A percentile compares a stretch with the other conserved stretches of the same genome.
These are phyloP conservation scores for Scytalidium sp. DNA, from an alignment of 2,329 filamentous ascomycete genomes.

Conservation along the genomic window DNA sequence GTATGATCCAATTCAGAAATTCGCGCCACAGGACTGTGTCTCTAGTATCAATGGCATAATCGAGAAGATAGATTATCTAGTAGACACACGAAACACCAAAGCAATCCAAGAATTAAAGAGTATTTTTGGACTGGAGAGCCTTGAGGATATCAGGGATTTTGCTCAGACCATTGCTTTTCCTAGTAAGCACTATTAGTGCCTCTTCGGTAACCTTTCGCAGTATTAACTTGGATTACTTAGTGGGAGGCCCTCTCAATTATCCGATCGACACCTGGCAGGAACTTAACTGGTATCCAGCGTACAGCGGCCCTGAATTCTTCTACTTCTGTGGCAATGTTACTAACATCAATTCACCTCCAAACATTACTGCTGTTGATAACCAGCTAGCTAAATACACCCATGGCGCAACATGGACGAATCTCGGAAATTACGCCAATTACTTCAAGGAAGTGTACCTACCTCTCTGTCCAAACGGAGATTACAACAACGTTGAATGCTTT, in stretches of 20 bases:
- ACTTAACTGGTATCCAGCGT: conserved; percentile 42
- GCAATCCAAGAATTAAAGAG: conserved; percentile 43
- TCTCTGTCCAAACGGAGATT: conserved; percentile 36
- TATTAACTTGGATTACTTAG: conserved; percentile 9
- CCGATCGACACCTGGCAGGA: conserved; percentile 52
- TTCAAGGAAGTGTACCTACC: conserved; percentile 43
- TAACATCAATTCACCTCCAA: conserved; percentile 38
- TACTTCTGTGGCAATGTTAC: conserved; percentile 51
- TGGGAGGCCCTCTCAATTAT: conserved; percentile 46
- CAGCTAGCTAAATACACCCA: conserved; percentile 44
- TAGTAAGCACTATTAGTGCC: conserved; percentile 8
- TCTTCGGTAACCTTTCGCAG: neutral
- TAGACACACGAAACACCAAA: conserved; percentile 36
- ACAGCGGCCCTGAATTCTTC: conserved; percentile 45
- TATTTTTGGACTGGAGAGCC: conserved; percentile 42
- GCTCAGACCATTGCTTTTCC: conserved; percentile 46
- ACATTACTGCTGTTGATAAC: conserved; percentile 42
- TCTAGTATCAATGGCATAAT: conserved; percentile 45
- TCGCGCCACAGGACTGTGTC: conserved; percentile 45
- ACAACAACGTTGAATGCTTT: conserved; percentile 43
- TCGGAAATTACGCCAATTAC: conserved; percentile 51
- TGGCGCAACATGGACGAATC: conserved; percentile 45
- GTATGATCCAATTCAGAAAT: conserved; percentile 45
- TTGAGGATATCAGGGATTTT: conserved; percentile 44
- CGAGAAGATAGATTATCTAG: conserved; percentile 45